phyloP scores from a whole-genome alignment of 2,329 filamentous ascomycete genomes.

The Stagonosporopsis rhizophila region DNA sequence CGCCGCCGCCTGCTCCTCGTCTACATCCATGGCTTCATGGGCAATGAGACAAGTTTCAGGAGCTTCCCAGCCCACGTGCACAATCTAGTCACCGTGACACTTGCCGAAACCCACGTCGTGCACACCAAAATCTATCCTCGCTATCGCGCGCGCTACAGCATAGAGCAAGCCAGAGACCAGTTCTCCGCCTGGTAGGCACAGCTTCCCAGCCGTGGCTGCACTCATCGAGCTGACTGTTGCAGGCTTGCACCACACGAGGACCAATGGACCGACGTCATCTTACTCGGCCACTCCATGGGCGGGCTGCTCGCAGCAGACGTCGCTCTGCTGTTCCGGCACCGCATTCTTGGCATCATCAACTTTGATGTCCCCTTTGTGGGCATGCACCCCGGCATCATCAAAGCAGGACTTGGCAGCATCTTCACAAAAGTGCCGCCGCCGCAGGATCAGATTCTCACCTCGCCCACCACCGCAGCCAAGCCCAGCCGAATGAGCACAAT shows the following conservation, averaged over 20 bases:
- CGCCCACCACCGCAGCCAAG: constrained; percentile 22
- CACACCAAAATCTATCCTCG: constrained; percentile 87
- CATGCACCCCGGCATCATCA: constrained; percentile 85
- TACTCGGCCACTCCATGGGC: constrained; percentile 90
- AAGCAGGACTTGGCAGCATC: constrained; percentile 80
- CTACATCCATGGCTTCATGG: constrained; percentile 91
- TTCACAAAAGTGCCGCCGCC: constrained; percentile 61
- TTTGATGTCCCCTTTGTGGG: constrained; percentile 88
- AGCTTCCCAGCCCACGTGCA: constrained; percentile 91
- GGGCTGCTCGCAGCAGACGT: constrained; percentile 84
- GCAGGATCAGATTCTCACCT: constrained; percentile 30
- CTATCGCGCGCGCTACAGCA: constrained; percentile 76
- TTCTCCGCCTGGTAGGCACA: constrained; percentile 74
- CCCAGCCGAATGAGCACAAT: constrained; percentile 47
- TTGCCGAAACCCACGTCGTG: constrained; percentile 77
- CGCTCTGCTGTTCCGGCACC: constrained; percentile 75
- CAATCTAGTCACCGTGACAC: constrained; percentile 69
- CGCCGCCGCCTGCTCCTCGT: constrained; percentile 72
- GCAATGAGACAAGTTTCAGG: constrained; percentile 84
- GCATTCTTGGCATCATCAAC: constrained; percentile 79
- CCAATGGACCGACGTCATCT: constrained; percentile 75
- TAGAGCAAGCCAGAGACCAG: constrained; percentile 77
- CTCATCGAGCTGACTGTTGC: constrained; percentile 11
- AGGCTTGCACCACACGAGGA: constrained; percentile 80
- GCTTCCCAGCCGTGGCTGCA: background rate